phyloP scores from a whole-genome alignment of 176 grass and related monocot genomes.

The Panicum miliaceum region DNA sequence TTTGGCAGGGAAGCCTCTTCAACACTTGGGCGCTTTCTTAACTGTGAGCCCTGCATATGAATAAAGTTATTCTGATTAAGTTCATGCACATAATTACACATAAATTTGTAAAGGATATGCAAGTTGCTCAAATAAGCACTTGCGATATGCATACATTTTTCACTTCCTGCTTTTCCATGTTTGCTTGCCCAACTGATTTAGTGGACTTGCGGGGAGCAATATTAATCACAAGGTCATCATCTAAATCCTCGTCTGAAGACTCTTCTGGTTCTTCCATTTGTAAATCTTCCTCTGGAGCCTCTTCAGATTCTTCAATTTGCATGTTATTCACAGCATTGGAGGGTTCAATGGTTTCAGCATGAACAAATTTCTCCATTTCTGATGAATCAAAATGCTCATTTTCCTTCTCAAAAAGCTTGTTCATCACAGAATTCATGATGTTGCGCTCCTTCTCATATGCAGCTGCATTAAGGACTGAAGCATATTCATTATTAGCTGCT shows the following conservation, averaged over 20 bases:
- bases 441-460: constrained; percentile 75
- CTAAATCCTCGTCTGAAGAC: constrained; percentile 70
- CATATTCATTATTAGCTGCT: constrained; percentile 65
- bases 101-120: neutral
- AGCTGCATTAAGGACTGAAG: constrained; percentile 65
- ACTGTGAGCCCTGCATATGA: constrained; percentile 47
- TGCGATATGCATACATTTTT: constrained; percentile 56
- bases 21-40: constrained; percentile 31
- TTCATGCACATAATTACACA: constrained; percentile 7
- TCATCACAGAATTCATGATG: constrained; percentile 95
- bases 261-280: constrained; percentile 57
- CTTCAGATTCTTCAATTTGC: constrained; percentile 48
- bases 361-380: constrained; percentile 27
- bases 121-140: constrained; percentile 18
- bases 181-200: constrained; percentile 47
- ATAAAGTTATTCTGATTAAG: constrained; percentile 9
- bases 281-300: constrained; percentile 56
- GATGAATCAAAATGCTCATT: constrained; percentile 41
- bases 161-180: constrained; percentile 23
- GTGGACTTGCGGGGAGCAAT: constrained; percentile 54
- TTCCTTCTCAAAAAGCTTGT: constrained; percentile 70
- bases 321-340: constrained; percentile 27
- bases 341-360: constrained; percentile 17
- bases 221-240: constrained; percentile 89
- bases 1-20: constrained; percentile 34